Evolutionary conservation across 169 alveolate genomes (phyloP), one percentile per base, ranked within the genome.

Genomic region (Amoebophrya sp.): DNA sequence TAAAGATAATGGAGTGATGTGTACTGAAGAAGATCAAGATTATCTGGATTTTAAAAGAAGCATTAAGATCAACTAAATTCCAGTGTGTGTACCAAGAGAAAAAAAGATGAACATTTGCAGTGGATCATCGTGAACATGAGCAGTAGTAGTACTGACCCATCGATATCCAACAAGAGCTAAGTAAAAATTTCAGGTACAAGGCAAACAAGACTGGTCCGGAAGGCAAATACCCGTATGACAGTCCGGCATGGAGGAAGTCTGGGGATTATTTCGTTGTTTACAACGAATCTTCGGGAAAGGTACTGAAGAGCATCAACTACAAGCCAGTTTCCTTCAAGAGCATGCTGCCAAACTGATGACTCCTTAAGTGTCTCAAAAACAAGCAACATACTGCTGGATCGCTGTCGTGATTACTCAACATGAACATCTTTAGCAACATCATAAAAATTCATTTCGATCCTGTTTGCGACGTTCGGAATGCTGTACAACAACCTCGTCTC

Each of bases 161-260:
- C 76, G 76, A 53, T 23, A 23, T 53, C 23, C 76, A 53, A 14
- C n/a, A 53, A 53, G n/a, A 14, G n/a, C n/a, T 23, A 14, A 14
- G n/a, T 53, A 47, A 47, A 47, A 47, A 47, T 12, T 47, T 1
- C 83, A 65, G 83, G 83, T 65, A 65, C 83, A 65, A 65, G 33
- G 83, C 83, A 10, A 65, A 77, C 89, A 14, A 33, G 89, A 24
- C 41, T 24, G 89, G 89, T 0, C 89, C 89, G 89, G 89, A 77
- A 26, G 89, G 89, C 38, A 65, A 65, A 36, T 65, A 65, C 83
- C 83, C 83, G 33, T 65, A 65, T 18, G 83, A 65, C 83, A 12
- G 36, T 6, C 83, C 83, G 83, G 83, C 83, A 0, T 65, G 83
- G 83, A 1, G 33, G 33, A 65, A 65, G 33, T 12, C 12, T 10